Evolutionary conservation across 305 asterid genomes (phyloP).

Genomic region (Lippia alba): DNA sequence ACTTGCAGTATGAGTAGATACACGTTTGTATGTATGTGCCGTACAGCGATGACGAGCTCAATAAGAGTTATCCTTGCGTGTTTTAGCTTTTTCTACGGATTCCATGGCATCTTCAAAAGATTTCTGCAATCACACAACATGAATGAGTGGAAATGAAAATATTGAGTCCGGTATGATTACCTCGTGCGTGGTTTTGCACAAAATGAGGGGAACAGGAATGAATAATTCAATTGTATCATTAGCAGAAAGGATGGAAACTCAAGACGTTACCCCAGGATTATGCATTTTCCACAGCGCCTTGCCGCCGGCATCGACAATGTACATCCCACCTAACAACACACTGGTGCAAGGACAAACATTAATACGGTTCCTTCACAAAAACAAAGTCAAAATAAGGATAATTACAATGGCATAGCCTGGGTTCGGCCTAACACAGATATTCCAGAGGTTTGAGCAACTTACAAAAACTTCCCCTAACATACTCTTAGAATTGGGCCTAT

Average conservation of each 20-base stretch:
- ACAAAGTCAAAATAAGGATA: too few relatives aligned
- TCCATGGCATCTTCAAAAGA: conserved; percentile 85
- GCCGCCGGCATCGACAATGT: conserved; percentile 59
- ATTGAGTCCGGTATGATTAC: neutral
- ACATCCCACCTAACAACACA: conserved; percentile 67
- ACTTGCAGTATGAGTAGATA: neutral
- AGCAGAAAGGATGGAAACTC: neutral
- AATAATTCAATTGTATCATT: too few relatives aligned
- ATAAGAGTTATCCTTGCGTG: conserved; percentile 45
- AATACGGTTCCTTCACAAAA: conserved; percentile 10
- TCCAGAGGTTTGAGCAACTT: too few relatives aligned
- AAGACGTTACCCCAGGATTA: conserved; percentile 71
- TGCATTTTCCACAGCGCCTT: conserved; percentile 72
- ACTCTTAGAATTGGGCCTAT: too few relatives aligned
- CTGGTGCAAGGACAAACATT: conserved; percentile 50
- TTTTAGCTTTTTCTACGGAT: conserved; percentile 69
- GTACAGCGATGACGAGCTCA: conserved; percentile 14
- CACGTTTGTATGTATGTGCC: neutral
- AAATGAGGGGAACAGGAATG: too few relatives aligned
- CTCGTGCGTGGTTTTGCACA: too few relatives aligned
- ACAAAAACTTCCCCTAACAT: too few relatives aligned
- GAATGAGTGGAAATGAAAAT: neutral
- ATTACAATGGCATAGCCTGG: too few relatives aligned
- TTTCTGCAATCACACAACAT: conserved; percentile 53
- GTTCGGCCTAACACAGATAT: too few relatives aligned